phyloP scores from a whole-genome alignment of 371 early-diverging fungal species.

The Mortierella sp. region DNA sequence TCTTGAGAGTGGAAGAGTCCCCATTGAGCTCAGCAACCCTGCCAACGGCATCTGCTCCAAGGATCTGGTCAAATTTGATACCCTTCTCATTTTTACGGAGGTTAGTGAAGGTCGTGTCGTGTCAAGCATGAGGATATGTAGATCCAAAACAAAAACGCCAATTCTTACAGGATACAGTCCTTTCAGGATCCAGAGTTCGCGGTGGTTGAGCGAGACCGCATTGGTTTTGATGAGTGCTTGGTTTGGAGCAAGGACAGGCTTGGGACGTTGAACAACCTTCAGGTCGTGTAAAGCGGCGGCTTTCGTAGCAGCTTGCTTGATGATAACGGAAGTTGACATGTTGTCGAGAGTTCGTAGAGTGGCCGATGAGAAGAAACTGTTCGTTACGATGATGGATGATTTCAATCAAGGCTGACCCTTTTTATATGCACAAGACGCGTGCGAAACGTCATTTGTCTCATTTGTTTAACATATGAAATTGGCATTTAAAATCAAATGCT shows the following conservation, averaged over 20 bases:
- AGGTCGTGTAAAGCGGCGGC: not conserved
- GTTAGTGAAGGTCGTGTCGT: not conserved
- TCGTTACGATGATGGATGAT: no score
- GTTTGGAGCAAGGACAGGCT: conserved; percentile 13
- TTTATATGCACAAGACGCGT: no score
- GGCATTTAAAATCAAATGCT: no score
- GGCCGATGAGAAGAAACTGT: no score
- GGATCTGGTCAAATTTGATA: conserved; percentile 49
- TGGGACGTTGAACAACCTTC: not conserved
- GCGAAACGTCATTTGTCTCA: no score
- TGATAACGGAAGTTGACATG: not conserved
- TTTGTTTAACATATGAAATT: no score
- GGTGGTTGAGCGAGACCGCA: conserved; percentile 74
- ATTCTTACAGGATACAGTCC: not conserved
- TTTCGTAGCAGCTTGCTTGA: not conserved
- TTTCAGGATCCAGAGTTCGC: conserved; percentile 27
- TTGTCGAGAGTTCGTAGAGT: no score
- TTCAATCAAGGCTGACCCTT: no score
- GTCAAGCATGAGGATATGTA: not conserved
- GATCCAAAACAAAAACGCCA: no score
- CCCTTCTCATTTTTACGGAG: not conserved
- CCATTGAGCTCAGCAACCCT: conserved; percentile 39
- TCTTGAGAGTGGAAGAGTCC: not conserved
- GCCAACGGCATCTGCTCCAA: conserved; percentile 69
- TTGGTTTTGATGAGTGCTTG: conserved; percentile 63